phyloP scores from a whole-genome alignment of 805 yeast species.

The Komagataella pseudopastoris region DNA sequence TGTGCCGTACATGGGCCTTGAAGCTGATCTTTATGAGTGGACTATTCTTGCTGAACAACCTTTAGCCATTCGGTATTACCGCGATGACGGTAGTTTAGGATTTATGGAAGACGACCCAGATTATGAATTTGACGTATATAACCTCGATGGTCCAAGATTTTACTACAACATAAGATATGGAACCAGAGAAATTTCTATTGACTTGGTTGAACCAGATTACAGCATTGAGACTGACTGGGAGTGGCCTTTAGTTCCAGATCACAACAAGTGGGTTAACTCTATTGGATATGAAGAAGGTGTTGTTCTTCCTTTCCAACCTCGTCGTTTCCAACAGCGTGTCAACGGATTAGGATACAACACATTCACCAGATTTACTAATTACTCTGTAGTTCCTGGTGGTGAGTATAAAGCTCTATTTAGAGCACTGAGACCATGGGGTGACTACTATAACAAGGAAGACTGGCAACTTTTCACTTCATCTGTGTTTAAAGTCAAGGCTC shows the following conservation, averaged over 20 bases:
- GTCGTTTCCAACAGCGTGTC: neutral
- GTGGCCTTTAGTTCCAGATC: neutral
- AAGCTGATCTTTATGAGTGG: slow-evolving; percentile 4
- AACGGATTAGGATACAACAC: neutral
- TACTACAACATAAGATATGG: slow-evolving; percentile 6
- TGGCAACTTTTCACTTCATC: slow-evolving; percentile 6
- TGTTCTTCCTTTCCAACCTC: neutral
- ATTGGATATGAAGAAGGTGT: neutral
- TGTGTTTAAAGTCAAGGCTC: neutral
- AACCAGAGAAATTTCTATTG: slow-evolving; percentile 4
- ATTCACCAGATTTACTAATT: slow-evolving; percentile 1
- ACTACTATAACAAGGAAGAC: slow-evolving; percentile 1
- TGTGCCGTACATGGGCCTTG: slow-evolving; percentile 9
- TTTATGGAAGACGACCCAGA: neutral
- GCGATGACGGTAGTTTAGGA: neutral
- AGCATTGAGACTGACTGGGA: slow-evolving; percentile 4
- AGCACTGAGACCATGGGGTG: slow-evolving; percentile 5
- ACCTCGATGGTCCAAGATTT: slow-evolving; percentile 1
- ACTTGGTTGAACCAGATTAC: slow-evolving; percentile 5
- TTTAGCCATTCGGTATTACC: slow-evolving; percentile 1
- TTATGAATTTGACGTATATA: neutral
- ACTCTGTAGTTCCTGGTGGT: slow-evolving; percentile 3
- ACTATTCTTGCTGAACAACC: slow-evolving; percentile 2
- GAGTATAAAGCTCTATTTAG: slow-evolving; percentile 4
- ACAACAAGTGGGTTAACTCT: neutral